These are phyloP conservation scores for Erodium texanum DNA, from an alignment of 441 rosid genomes.

Conservation along the genomic window DNA sequence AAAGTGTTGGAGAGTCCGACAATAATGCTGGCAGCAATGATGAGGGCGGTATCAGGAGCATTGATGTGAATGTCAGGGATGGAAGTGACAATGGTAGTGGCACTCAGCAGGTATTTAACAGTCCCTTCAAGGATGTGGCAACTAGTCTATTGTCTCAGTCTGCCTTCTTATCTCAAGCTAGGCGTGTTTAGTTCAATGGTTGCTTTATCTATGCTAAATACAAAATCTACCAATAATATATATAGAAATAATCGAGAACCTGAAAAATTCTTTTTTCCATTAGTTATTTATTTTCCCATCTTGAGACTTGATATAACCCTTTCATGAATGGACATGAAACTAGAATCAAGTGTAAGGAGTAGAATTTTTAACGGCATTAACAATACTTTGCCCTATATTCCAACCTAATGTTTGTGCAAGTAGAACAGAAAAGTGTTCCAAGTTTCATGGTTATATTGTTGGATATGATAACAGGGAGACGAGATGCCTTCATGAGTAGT, in stretches of 20 bases:
- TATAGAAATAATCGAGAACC: not conserved
- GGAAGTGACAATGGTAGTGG: slow-evolving; percentile 61
- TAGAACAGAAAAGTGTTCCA: not conserved
- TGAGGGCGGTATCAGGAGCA: slow-evolving; percentile 36
- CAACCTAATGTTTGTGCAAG: not conserved
- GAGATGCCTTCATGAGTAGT: not conserved
- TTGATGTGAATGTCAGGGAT: slow-evolving; percentile 27
- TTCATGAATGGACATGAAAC: not conserved
- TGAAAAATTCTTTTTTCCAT: not conserved
- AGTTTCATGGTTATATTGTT: not conserved
- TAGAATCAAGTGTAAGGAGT: not conserved
- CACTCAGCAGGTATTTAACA: slow-evolving; percentile 35
- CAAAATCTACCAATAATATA: not conserved
- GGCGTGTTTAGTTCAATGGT: not conserved
- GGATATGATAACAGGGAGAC: not conserved
- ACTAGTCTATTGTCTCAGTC: not conserved
- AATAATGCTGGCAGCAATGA: slow-evolving; percentile 33
- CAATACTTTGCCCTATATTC: not conserved
- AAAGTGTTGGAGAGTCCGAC: slow-evolving; percentile 31
- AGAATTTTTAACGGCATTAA: not conserved
- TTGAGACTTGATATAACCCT: not conserved
- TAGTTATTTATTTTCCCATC: not conserved
- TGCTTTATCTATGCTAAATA: not conserved
- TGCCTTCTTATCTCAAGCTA: not conserved
- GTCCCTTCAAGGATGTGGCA: not conserved